A percentile compares a stretch with the other conserved stretches of the same genome.
These are phyloP conservation scores for Taiozyma sp. DNA, from an alignment of 1,139 yeast genomes.

Conservation along the genomic window DNA sequence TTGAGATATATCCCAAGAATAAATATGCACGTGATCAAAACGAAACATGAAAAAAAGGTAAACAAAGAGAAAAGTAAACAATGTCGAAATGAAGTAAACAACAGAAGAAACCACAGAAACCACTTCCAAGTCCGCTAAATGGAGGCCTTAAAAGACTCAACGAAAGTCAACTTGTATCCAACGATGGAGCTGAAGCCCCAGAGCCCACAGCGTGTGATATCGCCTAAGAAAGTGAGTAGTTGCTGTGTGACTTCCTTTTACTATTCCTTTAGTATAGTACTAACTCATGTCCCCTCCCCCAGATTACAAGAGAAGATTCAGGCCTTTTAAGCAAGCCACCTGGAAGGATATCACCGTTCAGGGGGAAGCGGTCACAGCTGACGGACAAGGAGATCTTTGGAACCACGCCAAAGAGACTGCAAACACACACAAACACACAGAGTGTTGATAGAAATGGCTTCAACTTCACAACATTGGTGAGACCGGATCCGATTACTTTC, in stretches of 20 bases:
- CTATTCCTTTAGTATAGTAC: neutral
- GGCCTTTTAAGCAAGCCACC: conserved; percentile 15
- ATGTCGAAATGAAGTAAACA: conserved; percentile 1
- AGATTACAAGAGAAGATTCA: neutral
- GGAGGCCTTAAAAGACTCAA: conserved; percentile 11
- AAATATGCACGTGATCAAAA: too few relatives aligned
- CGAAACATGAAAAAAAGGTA: too few relatives aligned
- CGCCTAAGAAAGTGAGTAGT: neutral
- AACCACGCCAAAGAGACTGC: conserved; percentile 17
- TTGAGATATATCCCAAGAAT: too few relatives aligned
- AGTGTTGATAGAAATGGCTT: conserved; percentile 19
- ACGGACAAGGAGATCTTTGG: conserved; percentile 15
- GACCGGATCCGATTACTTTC: conserved; percentile 9
- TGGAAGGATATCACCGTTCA: conserved; percentile 21
- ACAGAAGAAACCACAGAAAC: neutral
- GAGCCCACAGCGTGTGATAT: conserved; percentile 6
- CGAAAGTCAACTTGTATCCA: conserved; percentile 11
- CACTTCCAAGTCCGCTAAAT: neutral
- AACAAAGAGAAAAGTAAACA: too few relatives aligned
- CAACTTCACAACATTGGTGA: neutral
- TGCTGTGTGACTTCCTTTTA: neutral
- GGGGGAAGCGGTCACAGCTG: conserved; percentile 12
- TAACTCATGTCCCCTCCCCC: neutral
- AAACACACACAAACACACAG: conserved; percentile 9
- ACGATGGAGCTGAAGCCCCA: conserved; percentile 11